These are phyloP conservation scores for Phanerodontia chrysosporium DNA, from an alignment of 768 basidiomycete genomes.

Conservation along the genomic window DNA sequence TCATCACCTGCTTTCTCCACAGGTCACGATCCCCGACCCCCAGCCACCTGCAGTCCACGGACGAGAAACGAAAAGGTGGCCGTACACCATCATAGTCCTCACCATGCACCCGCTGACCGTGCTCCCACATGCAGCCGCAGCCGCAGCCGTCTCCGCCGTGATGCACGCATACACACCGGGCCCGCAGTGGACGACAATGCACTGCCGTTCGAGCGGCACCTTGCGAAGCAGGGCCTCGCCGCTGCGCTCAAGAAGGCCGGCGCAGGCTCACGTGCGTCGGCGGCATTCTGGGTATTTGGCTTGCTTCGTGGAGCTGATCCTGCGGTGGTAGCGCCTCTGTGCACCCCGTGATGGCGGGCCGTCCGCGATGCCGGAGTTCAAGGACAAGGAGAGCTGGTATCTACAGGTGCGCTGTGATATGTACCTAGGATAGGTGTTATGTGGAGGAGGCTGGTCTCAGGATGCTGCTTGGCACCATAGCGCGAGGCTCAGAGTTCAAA, in stretches of 20 bases:
- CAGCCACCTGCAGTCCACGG: too few species aligned
- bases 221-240: slow-evolving; percentile 26
- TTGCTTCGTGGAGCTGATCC: neutral
- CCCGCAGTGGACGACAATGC: slow-evolving; percentile 34
- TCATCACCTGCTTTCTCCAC: neutral
- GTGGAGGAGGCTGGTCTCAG: too few species aligned
- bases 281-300: slow-evolving; percentile 1
- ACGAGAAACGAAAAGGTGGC: too few species aligned
- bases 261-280: slow-evolving; percentile 4
- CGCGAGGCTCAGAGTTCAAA: too few species aligned
- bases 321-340: slow-evolving; percentile 28
- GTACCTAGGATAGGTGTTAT: too few species aligned
- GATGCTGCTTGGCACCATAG: too few species aligned
- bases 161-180: neutral
- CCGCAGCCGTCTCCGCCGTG: neutral
- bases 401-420: slow-evolving; percentile 28
- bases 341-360: slow-evolving; percentile 25
- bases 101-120: too few species aligned
- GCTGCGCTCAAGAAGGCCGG: slow-evolving; percentile 18
- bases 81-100: too few species aligned
- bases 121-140: neutral
- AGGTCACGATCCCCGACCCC: neutral
- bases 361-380: slow-evolving; percentile 30
- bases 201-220: slow-evolving; percentile 30
- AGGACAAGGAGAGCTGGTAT: slow-evolving; percentile 32